Evolutionary conservation across 257 asterid genomes (phyloP).

Genomic region (Nicotiana undulata): DNA sequence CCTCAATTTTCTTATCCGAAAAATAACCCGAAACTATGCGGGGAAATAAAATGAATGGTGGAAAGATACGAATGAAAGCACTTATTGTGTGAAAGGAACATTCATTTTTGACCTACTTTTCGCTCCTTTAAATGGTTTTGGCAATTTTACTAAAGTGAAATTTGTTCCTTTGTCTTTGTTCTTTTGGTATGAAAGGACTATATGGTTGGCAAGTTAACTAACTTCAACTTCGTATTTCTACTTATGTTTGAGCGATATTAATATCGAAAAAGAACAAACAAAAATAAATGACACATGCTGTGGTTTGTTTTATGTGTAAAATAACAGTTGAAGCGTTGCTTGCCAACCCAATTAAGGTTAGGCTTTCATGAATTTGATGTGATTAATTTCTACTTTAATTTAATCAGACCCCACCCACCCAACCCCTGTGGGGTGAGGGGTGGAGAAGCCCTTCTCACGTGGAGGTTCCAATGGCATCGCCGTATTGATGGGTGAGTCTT

Average conservation of each 20-base stretch:
- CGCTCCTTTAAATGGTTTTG: background rate
- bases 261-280: background rate
- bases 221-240: background rate
- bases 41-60: background rate
- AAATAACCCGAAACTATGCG: background rate
- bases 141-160: background rate
- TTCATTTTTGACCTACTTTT: background rate
- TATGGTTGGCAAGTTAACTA: background rate
- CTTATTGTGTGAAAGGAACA: background rate
- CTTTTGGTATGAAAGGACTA: background rate
- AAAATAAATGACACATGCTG: background rate
- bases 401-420: background rate
- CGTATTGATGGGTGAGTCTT: slow-evolving; percentile 4
- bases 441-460: background rate
- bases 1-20: background rate
- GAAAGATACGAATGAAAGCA: background rate
- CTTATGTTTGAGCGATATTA: background rate
- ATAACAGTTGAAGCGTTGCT: background rate
- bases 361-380: slow-evolving; percentile 2
- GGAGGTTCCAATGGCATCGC: background rate
- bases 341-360: background rate
- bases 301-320: background rate
- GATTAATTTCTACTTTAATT: background rate
- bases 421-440: background rate
- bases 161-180: background rate